Percentiles rank a stretch among this genome's conserved stretches.
Conservation (phyloP, 768 basidiomycete genomes). For the Amanita pallidorosea region DNA sequence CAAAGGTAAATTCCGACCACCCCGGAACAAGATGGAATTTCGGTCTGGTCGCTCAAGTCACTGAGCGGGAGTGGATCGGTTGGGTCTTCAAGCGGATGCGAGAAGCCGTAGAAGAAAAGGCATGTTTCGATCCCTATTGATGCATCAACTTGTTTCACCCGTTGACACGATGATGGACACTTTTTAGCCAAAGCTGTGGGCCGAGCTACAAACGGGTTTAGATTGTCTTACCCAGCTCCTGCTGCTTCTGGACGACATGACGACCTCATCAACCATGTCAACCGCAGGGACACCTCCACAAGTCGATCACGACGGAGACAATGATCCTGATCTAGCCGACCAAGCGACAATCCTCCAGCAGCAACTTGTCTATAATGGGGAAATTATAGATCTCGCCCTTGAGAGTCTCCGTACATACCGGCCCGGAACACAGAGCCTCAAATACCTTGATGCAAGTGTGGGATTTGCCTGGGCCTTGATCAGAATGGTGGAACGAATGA, state of each 20-base stretch:
- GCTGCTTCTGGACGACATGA: constrained; percentile 80
- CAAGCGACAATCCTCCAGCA: constrained; percentile 76
- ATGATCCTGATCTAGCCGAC: constrained; percentile 42
- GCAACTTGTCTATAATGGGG: constrained; percentile 91
- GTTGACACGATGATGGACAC: constrained; percentile 1
- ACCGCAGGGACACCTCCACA: not conserved
- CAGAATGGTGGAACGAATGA: constrained; percentile 83
- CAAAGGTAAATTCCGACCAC: constrained; percentile 17
- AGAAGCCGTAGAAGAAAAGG: constrained; percentile 86
- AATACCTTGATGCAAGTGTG: constrained; percentile 82
- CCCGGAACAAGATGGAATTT: constrained; percentile 40
- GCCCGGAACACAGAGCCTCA: constrained; percentile 64
- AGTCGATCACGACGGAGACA: not conserved
- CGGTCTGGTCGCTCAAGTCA: constrained; percentile 74
- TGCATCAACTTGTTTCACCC: not conserved
- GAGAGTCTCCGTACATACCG: constrained; percentile 72
- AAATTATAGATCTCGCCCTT: constrained; percentile 81
- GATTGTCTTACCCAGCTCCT: constrained; percentile 91
- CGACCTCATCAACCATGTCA: constrained; percentile 22
- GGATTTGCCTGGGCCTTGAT: constrained; percentile 79
- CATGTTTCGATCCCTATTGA: constrained; percentile 19
- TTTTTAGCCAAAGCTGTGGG: constrained; percentile 76
- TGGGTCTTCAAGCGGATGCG: constrained; percentile 90
- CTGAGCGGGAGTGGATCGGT: constrained; percentile 76
- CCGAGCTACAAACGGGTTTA: constrained; percentile 87